Conservation (phyloP, 768 basidiomycete species). For the Mycena indigotica region DNA sequence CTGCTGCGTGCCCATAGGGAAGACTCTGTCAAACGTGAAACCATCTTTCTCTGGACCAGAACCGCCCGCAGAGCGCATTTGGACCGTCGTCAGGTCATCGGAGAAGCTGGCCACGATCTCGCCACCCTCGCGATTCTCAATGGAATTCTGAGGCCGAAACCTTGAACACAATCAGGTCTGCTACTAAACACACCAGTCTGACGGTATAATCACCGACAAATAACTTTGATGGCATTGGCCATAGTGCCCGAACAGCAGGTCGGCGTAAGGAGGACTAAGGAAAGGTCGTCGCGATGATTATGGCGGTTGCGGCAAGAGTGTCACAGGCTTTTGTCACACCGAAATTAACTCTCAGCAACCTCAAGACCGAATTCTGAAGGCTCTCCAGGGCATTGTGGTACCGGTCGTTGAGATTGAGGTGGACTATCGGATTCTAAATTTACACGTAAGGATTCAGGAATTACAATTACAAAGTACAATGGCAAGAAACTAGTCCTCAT, state of each 20-base stretch:
- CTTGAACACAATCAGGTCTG: constrained; percentile 43
- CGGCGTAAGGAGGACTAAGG: constrained; percentile 9
- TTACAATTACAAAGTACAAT: constrained; percentile 8
- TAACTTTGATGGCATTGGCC: constrained; percentile 94
- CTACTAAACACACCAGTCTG: constrained; percentile 2
- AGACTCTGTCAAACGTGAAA: constrained; percentile 96
- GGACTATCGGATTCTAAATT: too few species aligned
- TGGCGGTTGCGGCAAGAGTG: too few species aligned
- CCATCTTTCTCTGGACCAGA: constrained; percentile 94
- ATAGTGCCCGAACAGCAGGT: constrained; percentile 30
- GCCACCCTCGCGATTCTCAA: constrained; percentile 85
- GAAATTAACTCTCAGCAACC: too few species aligned
- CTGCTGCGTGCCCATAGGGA: constrained; percentile 89
- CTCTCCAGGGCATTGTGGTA: too few species aligned
- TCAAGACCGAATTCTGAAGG: too few species aligned
- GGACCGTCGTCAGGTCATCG: constrained; percentile 82
- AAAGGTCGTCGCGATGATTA: constrained; percentile 6
- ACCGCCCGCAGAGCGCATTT: constrained; percentile 70
- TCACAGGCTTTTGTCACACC: too few species aligned
- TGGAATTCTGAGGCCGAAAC: constrained; percentile 92
- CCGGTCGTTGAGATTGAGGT: too few species aligned
- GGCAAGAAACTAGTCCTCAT: constrained; percentile 48
- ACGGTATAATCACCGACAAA: constrained; percentile 80
- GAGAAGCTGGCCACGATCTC: constrained; percentile 89
- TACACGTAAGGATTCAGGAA: too few species aligned